Conservation (phyloP, 1,284 basidiomycete genomes). For the Schizophyllum amplum region DNA sequence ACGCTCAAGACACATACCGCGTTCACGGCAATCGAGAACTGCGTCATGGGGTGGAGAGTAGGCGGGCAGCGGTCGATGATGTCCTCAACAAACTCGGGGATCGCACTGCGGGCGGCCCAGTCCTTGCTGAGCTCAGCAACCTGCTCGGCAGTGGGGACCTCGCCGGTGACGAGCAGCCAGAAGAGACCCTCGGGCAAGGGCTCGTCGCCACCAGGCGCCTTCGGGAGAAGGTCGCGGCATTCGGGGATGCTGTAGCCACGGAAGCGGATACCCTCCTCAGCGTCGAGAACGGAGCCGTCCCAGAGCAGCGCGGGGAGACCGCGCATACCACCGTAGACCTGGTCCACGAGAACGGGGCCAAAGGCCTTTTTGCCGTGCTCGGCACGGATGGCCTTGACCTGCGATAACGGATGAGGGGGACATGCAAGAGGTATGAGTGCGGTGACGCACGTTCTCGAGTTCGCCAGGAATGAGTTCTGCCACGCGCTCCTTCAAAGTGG, state of each 20-base stretch:
- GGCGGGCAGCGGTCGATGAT: slow-evolving; percentile 90
- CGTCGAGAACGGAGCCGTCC: slow-evolving; percentile 94
- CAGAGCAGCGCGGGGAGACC: slow-evolving; percentile 85
- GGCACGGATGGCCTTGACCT: slow-evolving; percentile 81
- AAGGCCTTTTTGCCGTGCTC: slow-evolving; percentile 87
- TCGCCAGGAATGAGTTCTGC: slow-evolving; percentile 87
- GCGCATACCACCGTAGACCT: slow-evolving; percentile 93
- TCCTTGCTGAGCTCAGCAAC: slow-evolving; percentile 80
- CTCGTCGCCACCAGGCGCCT: slow-evolving; percentile 83
- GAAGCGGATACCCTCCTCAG: slow-evolving; percentile 96
- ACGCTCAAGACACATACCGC: slow-evolving; percentile 50
- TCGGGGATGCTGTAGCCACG: slow-evolving; percentile 90
- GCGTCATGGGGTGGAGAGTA: slow-evolving; percentile 94
- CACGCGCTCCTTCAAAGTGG: slow-evolving; percentile 84
- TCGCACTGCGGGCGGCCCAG: slow-evolving; percentile 84
- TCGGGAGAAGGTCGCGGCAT: slow-evolving; percentile 79
- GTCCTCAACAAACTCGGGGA: slow-evolving; percentile 91
- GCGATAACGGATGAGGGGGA: slow-evolving; percentile 6
- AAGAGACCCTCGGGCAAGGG: slow-evolving; percentile 93
- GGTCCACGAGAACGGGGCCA: slow-evolving; percentile 85
- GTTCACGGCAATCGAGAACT: slow-evolving; percentile 91
- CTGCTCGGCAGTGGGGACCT: slow-evolving; percentile 86
- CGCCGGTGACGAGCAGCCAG: slow-evolving; percentile 92
- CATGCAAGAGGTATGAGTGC: not conserved
- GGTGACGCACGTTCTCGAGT: slow-evolving; percentile 66